Conservation (phyloP, 352 stramenopile genomes). For the Globisporangium nagaii region DNA sequence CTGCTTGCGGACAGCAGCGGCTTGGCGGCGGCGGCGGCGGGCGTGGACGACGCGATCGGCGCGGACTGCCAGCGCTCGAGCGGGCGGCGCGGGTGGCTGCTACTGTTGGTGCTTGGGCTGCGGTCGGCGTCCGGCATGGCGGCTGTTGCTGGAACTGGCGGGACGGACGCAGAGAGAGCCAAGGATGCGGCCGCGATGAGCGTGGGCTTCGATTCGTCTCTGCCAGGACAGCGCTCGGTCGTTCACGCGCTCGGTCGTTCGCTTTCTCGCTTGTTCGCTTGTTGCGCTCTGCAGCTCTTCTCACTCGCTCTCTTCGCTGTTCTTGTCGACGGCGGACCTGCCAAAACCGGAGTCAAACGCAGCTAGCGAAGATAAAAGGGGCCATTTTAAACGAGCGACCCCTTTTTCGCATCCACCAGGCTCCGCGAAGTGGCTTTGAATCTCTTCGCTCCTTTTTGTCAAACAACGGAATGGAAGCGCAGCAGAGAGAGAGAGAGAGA, state of each 20-base stretch:
- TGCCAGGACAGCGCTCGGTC: not conserved
- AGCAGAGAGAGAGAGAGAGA: too few species aligned
- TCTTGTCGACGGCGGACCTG: too few species aligned
- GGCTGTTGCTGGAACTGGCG: not conserved
- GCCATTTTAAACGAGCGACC: too few species aligned
- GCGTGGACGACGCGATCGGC: not conserved
- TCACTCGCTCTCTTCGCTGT: not conserved
- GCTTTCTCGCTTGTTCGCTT: not conserved
- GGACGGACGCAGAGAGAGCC: not conserved
- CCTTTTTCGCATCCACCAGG: too few species aligned
- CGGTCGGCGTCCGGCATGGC: conserved; percentile 2
- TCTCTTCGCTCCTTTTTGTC: not conserved
- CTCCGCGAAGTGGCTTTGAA: not conserved
- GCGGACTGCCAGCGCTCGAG: conserved; percentile 9
- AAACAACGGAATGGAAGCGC: too few species aligned
- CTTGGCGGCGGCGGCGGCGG: not conserved
- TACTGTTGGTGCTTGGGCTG: not conserved
- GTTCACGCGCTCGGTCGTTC: not conserved
- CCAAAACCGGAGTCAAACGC: too few species aligned
- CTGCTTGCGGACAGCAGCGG: not conserved
- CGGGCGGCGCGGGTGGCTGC: not conserved
- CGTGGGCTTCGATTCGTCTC: not conserved
- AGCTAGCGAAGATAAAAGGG: too few species aligned
- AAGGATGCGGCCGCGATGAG: not conserved
- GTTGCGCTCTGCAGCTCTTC: not conserved